Base-by-base conservation (phyloP, 768 basidiomycete species). In the Suillus subalutaceus region DNA sequence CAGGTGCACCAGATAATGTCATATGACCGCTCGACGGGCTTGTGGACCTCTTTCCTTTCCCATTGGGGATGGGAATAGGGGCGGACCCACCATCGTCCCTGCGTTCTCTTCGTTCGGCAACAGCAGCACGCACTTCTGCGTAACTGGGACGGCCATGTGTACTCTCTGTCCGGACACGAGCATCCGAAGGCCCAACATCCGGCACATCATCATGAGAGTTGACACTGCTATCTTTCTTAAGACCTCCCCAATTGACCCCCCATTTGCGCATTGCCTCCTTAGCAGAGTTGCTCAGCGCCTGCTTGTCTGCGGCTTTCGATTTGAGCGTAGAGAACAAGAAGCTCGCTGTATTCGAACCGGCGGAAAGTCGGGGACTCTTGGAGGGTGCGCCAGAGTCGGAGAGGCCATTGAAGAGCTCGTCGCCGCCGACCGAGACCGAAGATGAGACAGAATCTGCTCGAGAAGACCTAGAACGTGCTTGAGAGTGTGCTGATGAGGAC, bases 241-340 rank as follows among this genome's bases (percentile, higher is more conserved):
- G 72, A 15, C 82, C 83, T 56, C 86, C 81, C 90, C 93, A 96
- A 65, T 88, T 93, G 35, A 88, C 89, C 30, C 94, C 90, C 94
- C 94, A 97, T 74, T 97, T 97, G 66, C 90, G 88, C 84, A 97
- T 90, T 10, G 92, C 85, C 73, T 97, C 96, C 74, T 90, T 92
- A 15, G 95, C 93, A 0, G 91, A 88, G 70, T 92, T 90, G 68
- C 88, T 90, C 53, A 96, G 79, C 8, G 92, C 92, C 75, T 96
- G 91, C 74, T 94, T 96, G 76, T 96, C 96, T 30, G 79, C 80
- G 0, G 89, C 87, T 52, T 90, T 90, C 7, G 92, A 87, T 74
- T 91, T 92, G 62, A 93, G 83, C 30, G 90, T 89, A 20, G 91
- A 87, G 57, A 97, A 85, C 80, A 97, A 91, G 20, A 89, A 79